These are phyloP conservation scores for Schoenoplectus tabernaemontani DNA, from an alignment of 202 grass and related monocot species.

Conservation along the genomic window DNA sequence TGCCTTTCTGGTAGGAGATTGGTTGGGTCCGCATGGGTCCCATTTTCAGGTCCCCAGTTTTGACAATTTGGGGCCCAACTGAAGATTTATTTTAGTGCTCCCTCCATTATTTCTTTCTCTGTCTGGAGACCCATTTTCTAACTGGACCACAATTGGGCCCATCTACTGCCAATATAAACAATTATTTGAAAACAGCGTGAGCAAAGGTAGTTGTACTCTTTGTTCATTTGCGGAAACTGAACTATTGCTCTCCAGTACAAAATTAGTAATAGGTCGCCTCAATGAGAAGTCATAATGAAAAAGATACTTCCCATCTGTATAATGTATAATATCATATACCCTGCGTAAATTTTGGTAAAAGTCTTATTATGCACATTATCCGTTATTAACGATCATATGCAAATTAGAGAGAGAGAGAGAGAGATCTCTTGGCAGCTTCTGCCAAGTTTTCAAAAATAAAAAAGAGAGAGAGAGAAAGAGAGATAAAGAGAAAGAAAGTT, in stretches of 20 bases:
- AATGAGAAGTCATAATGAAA: neutral
- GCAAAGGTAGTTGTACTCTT: constrained; percentile 6
- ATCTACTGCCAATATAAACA: neutral
- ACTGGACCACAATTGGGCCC: constrained; percentile 10
- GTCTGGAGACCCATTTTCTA: constrained; percentile 22
- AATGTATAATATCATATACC: neutral
- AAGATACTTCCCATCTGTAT: neutral
- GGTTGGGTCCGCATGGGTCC: neutral
- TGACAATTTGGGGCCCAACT: constrained; percentile 14
- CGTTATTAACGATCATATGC: neutral
- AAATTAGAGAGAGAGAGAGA: neutral
- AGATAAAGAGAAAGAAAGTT: too few relatives aligned
- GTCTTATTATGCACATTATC: neutral
- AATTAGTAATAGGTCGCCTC: neutral
- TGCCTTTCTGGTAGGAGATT: constrained; percentile 15
- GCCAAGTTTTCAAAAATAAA: too few relatives aligned
- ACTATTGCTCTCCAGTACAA: neutral
- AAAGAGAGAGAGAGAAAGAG: too few relatives aligned
- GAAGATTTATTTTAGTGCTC: constrained; percentile 14
- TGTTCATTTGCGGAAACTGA: neutral
- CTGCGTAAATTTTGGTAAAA: neutral
- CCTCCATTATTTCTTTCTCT: constrained; percentile 19
- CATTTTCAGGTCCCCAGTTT: constrained; percentile 10
- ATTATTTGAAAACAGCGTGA: constrained; percentile 16
- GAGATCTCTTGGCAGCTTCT: too few relatives aligned